A percentile compares a stretch with the other conserved stretches of the same genome.
phyloP scores from a whole-genome alignment of 495 filamentous ascomycete genomes.

The Ascobolus immersus region DNA sequence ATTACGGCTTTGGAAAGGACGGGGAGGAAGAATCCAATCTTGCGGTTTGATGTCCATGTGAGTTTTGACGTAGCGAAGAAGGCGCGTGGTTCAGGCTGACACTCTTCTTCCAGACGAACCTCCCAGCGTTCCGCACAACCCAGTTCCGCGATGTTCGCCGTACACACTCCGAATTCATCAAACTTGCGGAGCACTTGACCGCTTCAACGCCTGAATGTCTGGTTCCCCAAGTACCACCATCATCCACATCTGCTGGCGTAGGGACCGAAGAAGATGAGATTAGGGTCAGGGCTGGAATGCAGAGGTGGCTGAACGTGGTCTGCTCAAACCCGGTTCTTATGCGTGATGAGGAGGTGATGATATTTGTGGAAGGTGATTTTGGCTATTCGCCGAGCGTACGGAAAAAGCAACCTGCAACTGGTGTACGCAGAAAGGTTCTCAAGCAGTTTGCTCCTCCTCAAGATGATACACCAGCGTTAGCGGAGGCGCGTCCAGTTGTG shows the following conservation, averaged over 20 bases:
- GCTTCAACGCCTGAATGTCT: slow-evolving; percentile 88
- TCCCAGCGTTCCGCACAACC: slow-evolving; percentile 88
- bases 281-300: slow-evolving; percentile 64
- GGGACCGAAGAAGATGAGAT: slow-evolving; percentile 93
- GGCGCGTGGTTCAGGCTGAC: slow-evolving; percentile 8
- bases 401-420: slow-evolving; percentile 91
- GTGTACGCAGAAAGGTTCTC: slow-evolving; percentile 74
- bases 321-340: slow-evolving; percentile 80
- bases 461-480: slow-evolving; percentile 87
- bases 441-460: slow-evolving; percentile 97
- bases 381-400: slow-evolving; percentile 89
- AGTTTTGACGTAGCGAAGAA: too few species aligned
- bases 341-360: slow-evolving; percentile 81
- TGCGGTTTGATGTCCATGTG: slow-evolving; percentile 95
- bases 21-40: slow-evolving; percentile 80
- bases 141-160: slow-evolving; percentile 93
- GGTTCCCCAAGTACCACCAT: slow-evolving; percentile 87
- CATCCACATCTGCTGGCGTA: slow-evolving; percentile 73
- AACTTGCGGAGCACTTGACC: slow-evolving; percentile 80
- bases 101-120: slow-evolving; percentile 65
- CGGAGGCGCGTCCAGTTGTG: slow-evolving; percentile 65
- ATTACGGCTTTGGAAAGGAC: slow-evolving; percentile 79
- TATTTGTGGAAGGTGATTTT: slow-evolving; percentile 95
- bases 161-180: slow-evolving; percentile 82
- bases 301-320: slow-evolving; percentile 83